A percentile compares a stretch with the other conserved stretches of the same genome.
phyloP scores from a whole-genome alignment of 2,329 filamentous ascomycete genomes.

The Trichoderma atrobrunneum region DNA sequence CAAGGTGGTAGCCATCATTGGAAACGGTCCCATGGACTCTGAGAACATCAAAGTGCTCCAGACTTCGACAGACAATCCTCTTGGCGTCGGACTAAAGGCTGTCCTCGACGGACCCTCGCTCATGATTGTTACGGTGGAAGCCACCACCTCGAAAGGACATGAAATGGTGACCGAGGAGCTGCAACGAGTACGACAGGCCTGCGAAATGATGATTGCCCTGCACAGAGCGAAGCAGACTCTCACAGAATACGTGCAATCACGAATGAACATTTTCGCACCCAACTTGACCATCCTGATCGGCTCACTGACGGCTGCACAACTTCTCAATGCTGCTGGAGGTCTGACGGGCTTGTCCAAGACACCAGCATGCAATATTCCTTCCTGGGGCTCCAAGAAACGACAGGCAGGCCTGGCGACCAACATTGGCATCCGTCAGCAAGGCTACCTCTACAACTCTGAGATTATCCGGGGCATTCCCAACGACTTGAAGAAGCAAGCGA shows the following conservation, averaged over 20 bases:
- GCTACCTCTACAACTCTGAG: constrained; percentile 87
- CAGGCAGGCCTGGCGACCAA: constrained; percentile 88
- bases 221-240: constrained; percentile 83
- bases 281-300: constrained; percentile 90
- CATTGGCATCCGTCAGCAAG: constrained; percentile 84
- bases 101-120: constrained; percentile 85
- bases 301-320: constrained; percentile 87
- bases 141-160: constrained; percentile 80
- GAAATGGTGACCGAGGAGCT: constrained; percentile 75
- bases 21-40: constrained; percentile 83
- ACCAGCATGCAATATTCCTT: constrained; percentile 87
- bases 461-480: constrained; percentile 81
- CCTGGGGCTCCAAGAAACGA: constrained; percentile 86
- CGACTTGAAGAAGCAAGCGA: constrained; percentile 87
- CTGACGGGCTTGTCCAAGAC: constrained; percentile 86
- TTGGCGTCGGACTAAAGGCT: constrained; percentile 71
- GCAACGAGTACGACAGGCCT: constrained; percentile 69
- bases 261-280: constrained; percentile 94
- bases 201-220: constrained; percentile 82
- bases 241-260: constrained; percentile 92
- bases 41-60: constrained; percentile 78
- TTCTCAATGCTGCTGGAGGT: constrained; percentile 93
- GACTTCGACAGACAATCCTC: constrained; percentile 71
- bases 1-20: constrained; percentile 88
- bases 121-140: constrained; percentile 95